Base-by-base conservation (phyloP, 2,329 filamentous ascomycete species). In the Leptographium lundbergii region DNA sequence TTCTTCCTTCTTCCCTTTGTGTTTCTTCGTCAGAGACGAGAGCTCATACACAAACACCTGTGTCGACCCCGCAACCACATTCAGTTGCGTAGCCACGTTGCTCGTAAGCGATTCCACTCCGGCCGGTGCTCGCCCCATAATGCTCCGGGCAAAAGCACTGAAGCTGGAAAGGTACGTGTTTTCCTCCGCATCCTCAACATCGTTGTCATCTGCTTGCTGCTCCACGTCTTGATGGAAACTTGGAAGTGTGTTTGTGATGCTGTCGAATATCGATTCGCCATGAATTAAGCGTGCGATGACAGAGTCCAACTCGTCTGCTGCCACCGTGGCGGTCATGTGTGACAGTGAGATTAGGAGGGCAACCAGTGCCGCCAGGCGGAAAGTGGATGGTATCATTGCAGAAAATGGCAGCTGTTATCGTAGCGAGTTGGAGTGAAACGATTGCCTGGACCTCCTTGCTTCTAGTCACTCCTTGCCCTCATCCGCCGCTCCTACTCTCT, bases 21-120 rank as follows among this genome's bases (percentile, higher is more conserved):
- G 67, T 59, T 69, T 66, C 47, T 76, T 74, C 60, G 76, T 77
- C 57, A 87, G 69, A 10, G 79, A 75, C 14, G 76, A 70, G 62
- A 78, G 79, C 36, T 80, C 75, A 64, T 91, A 85, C 48, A 83
- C 76, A 74, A 84, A 92, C 53, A 79, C 78, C 56, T 84, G 76
- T 10, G 81, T 84, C 48, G 74, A 74, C 27, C 88, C 89, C 7
- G 83, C 75, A 4, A 76, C 68, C 29, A 94, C 74, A 59, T 88
- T 86, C 64, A 79, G 74, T 48, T 74, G 72, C 63, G 72, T 67
- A 19, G 83, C 81, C 36, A 77, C 74, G 69, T 96, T 91, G 67
- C 92, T 91, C 13, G 70, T 73, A 59, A 81, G 72, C 2, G 77
- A 66, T 9, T 72, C 75, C 17, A 80, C 75, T 1, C 75, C 75